Conservation (phyloP, 345 rosid genomes). For the Cardiospermum halicacabum region DNA sequence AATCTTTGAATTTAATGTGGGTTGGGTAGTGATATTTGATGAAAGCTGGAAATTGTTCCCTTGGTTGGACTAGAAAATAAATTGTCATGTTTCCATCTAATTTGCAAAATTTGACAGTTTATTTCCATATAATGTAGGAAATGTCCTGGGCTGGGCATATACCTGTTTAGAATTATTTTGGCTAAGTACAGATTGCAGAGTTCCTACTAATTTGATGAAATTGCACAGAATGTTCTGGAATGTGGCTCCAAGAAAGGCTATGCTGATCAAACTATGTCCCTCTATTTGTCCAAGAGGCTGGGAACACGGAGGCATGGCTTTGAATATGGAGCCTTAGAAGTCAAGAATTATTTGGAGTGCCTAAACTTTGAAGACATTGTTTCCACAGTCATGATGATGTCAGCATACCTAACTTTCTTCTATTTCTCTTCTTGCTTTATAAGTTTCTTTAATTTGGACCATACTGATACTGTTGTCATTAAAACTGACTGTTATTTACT, state of each 20-base stretch:
- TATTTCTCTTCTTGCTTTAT: neutral
- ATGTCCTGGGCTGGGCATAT: neutral
- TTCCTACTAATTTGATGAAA: slow-evolving; percentile 21
- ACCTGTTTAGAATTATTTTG: neutral
- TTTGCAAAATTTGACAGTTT: neutral
- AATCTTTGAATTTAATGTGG: neutral
- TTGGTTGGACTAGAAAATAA: neutral
- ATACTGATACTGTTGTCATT: slow-evolving; percentile 1
- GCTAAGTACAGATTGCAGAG: neutral
- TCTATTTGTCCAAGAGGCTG: slow-evolving; percentile 70
- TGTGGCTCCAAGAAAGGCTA: slow-evolving; percentile 68
- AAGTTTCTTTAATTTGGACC: neutral
- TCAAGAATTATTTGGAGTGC: slow-evolving; percentile 77
- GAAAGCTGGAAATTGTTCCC: neutral
- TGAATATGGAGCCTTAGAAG: slow-evolving; percentile 76
- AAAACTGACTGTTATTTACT: slow-evolving; percentile 21
- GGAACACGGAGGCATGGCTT: slow-evolving; percentile 72
- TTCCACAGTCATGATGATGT: slow-evolving; percentile 68
- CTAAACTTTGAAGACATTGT: slow-evolving; percentile 65
- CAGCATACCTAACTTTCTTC: slow-evolving; percentile 19
- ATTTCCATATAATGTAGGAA: neutral
- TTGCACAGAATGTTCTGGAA: slow-evolving; percentile 72
- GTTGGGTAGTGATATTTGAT: neutral
- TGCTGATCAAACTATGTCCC: slow-evolving; percentile 49
- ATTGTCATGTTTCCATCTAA: neutral